A percentile compares a stretch with the other conserved stretches of the same genome.
These are phyloP conservation scores for Daldinia loculata DNA, from an alignment of 495 filamentous ascomycete species.

Conservation along the genomic window DNA sequence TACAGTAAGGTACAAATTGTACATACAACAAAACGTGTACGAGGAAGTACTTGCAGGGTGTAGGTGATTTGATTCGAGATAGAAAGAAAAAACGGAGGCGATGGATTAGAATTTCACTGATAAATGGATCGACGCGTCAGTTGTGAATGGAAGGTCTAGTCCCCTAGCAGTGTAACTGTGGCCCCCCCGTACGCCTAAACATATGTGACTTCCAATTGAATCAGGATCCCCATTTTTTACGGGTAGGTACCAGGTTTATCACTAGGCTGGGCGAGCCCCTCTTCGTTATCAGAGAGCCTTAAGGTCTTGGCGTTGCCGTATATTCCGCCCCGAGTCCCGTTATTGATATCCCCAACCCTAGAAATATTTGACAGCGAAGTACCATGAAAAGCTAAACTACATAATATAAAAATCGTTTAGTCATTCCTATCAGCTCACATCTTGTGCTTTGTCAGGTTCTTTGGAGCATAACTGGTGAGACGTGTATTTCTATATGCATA, in stretches of 20 bases:
- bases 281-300: constrained; percentile 12
- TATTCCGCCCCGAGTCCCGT: constrained; percentile 15
- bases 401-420: neutral
- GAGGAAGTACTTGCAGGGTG: constrained; percentile 4
- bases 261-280: no score
- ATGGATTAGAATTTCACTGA: constrained; percentile 24
- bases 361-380: no score
- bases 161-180: neutral
- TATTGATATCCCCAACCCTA: neutral
- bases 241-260: constrained; percentile 32
- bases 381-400: no score
- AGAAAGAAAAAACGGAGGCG: constrained; percentile 27
- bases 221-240: constrained; percentile 11
- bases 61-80: constrained; percentile 6
- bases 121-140: constrained; percentile 40
- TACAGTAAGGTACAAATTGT: constrained; percentile 6
- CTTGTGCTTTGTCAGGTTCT: neutral
- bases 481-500: neutral
- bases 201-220: no score
- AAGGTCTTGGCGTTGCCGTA: constrained; percentile 30
- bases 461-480: neutral
- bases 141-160: constrained; percentile 10
- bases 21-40: neutral
- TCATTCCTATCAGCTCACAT: neutral
- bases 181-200: neutral